Base-by-base conservation (phyloP, 1,139 yeast genomes). In the Yamadazyma kanchanaburiensis region DNA sequence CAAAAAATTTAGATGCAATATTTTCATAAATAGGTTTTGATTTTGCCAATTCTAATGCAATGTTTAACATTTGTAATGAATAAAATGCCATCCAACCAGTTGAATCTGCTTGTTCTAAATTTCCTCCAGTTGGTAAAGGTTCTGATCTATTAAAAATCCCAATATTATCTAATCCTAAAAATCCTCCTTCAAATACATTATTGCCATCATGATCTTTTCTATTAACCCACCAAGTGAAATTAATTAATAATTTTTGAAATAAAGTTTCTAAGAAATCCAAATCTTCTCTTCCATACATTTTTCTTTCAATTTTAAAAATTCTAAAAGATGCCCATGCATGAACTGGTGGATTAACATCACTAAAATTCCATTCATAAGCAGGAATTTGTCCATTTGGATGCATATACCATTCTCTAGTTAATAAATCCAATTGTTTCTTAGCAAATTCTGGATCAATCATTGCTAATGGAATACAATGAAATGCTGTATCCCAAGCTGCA, bases 71-170 rank as follows among this genome's bases (percentile, higher is more conserved):
- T 54, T 86, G 94, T 45, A 89, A 66, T 22, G 86, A 78, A 60
- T 81, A 89, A 63, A 91, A 89, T 0, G 96, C 97, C 95, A 89
- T 86, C 97, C 97, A 89, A 25, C 96, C 96, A 6, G 97, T 89
- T 17, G 95, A 86, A 56, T 89, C 97, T 1, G 97, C 96, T 59
- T 89, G 97, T 55, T 88, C 95, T 44, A 89, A 69, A 27, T 72
- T 76, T 30, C 96, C 96, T 22, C 96, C 96, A 1, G 95, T 86
- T 20, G 97, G 97, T 48, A 86, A 68, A 2, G 95, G 95, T 60
- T 89, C 97, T 3, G 95, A 85, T 55, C 97, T 76, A 56, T 89
- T 89, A 64, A 89, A 89, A 39, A 89, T 71, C 44, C 97, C 96
- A 58, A 89, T 89, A 56, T 89, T 89, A 60, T 89, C 97, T 39